phyloP scores from a whole-genome alignment of 768 basidiomycete genomes.

The Phlebiopsis flavidoalba region DNA sequence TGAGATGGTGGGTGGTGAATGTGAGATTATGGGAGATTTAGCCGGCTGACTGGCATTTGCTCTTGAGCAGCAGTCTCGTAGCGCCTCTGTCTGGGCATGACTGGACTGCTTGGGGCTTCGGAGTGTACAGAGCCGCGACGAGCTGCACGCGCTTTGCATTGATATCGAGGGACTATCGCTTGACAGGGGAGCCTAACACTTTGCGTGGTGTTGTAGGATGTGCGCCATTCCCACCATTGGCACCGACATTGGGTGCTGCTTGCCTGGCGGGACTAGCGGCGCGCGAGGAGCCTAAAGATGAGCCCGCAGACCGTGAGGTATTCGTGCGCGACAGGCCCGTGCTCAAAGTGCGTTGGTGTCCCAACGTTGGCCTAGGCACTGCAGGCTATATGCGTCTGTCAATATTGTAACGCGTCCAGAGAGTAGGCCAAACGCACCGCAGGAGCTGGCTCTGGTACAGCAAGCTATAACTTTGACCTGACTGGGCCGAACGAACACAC shows the following conservation, averaged over 20 bases:
- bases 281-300: slow-evolving; percentile 50
- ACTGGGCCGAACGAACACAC: slow-evolving; percentile 86
- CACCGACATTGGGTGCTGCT: slow-evolving; percentile 15
- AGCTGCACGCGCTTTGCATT: slow-evolving; percentile 44
- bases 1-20: slow-evolving; percentile 1
- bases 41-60: slow-evolving; percentile 7
- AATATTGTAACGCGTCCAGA: not conserved
- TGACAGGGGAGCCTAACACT: slow-evolving; percentile 46
- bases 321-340: slow-evolving; percentile 22
- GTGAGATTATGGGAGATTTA: slow-evolving; percentile 6
- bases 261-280: slow-evolving; percentile 61
- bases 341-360: slow-evolving; percentile 63
- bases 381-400: slow-evolving; percentile 10
- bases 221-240: slow-evolving; percentile 15
- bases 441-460: slow-evolving; percentile 13
- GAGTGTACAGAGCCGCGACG: slow-evolving; percentile 37
- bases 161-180: slow-evolving; percentile 43
- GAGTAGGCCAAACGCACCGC: slow-evolving; percentile 9
- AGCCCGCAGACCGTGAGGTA: slow-evolving; percentile 28
- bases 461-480: slow-evolving; percentile 62
- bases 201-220: slow-evolving; percentile 22
- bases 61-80: slow-evolving; percentile 26
- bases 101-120: slow-evolving; percentile 26
- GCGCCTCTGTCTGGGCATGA: slow-evolving; percentile 24
- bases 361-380: slow-evolving; percentile 29